A percentile compares a stretch with the other conserved stretches of the same genome.
These are phyloP conservation scores for Claviceps sp. DNA, from an alignment of 2,329 filamentous ascomycete genomes.

Conservation along the genomic window DNA sequence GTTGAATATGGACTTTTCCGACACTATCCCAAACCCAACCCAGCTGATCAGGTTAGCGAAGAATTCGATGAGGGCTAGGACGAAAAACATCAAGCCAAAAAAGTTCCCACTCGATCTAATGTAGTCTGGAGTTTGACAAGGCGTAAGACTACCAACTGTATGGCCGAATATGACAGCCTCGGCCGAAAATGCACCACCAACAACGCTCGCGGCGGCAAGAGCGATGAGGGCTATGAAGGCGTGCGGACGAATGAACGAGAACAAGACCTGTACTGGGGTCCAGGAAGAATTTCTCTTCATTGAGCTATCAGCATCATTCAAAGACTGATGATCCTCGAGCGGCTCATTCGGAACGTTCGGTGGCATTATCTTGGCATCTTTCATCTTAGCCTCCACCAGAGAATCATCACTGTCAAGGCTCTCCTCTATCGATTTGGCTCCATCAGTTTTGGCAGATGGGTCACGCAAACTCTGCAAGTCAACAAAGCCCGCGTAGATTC, in stretches of 20 bases:
- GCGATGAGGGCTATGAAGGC: slow-evolving; percentile 2
- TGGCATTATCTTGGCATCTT: neutral
- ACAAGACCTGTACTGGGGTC: neutral
- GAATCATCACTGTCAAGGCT: neutral
- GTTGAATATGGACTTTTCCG: slow-evolving; percentile 51
- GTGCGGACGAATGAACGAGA: slow-evolving; percentile 6
- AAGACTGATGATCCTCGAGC: neutral
- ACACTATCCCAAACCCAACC: slow-evolving; percentile 32
- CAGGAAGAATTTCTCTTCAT: neutral
- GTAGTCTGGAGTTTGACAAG: slow-evolving; percentile 26
- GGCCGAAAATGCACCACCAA: slow-evolving; percentile 39
- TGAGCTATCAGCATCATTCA: neutral
- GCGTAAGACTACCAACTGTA: slow-evolving; percentile 30
- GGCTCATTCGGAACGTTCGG: neutral
- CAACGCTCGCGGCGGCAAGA: slow-evolving; percentile 20
- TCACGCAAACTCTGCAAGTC: slow-evolving; percentile 9
- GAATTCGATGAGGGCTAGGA: slow-evolving; percentile 31
- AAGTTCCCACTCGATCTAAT: slow-evolving; percentile 29
- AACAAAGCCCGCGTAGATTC: slow-evolving; percentile 36
- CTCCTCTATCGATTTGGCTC: neutral
- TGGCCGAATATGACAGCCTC: slow-evolving; percentile 39
- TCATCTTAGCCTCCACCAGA: neutral
- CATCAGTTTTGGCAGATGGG: slow-evolving; percentile 4
- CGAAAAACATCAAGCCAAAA: slow-evolving; percentile 43
- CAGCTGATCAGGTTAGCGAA: slow-evolving; percentile 39